These are phyloP conservation scores for Penicillium sp. DNA, from an alignment of 2,329 filamentous ascomycete species.

Conservation along the genomic window DNA sequence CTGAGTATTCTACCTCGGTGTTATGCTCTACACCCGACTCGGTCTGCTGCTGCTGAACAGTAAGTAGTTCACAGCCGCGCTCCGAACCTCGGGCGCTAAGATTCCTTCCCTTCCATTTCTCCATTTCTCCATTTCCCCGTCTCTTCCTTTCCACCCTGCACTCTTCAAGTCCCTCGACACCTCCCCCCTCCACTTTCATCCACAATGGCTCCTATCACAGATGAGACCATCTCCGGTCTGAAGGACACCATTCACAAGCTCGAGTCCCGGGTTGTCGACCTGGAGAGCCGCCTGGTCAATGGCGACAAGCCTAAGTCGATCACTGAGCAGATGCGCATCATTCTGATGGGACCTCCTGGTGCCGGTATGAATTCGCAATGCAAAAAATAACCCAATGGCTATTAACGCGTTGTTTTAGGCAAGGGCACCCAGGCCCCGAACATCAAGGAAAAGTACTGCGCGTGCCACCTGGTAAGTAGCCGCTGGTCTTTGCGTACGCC, in stretches of 20 bases:
- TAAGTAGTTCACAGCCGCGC: background rate
- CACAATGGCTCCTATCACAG: constrained; percentile 86
- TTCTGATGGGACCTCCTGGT: constrained; percentile 95
- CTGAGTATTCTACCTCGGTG: background rate
- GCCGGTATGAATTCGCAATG: constrained; percentile 67
- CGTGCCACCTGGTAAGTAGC: constrained; percentile 85
- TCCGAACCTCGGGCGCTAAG: constrained; percentile 39
- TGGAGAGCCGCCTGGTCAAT: constrained; percentile 72
- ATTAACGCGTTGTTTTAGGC: constrained; percentile 60
- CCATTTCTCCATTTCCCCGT: constrained; percentile 30
- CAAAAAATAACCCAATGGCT: constrained; percentile 1
- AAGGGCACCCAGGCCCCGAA: constrained; percentile 98
- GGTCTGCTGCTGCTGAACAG: no score
- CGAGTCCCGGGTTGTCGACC: constrained; percentile 81
- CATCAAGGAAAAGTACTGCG: constrained; percentile 97
- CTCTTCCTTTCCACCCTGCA: constrained; percentile 21
- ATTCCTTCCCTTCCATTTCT: constrained; percentile 33
- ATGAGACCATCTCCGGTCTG: constrained; percentile 78
- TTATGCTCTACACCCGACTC: background rate
- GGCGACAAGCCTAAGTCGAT: constrained; percentile 55
- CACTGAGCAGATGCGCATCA: constrained; percentile 81
- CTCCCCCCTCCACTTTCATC: constrained; percentile 24
- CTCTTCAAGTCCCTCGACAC: constrained; percentile 19
- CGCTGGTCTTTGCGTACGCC: background rate
- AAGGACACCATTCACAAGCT: constrained; percentile 83